Base-by-base conservation (phyloP, 148 eudicot species). In the Chenopodium quinoa region DNA sequence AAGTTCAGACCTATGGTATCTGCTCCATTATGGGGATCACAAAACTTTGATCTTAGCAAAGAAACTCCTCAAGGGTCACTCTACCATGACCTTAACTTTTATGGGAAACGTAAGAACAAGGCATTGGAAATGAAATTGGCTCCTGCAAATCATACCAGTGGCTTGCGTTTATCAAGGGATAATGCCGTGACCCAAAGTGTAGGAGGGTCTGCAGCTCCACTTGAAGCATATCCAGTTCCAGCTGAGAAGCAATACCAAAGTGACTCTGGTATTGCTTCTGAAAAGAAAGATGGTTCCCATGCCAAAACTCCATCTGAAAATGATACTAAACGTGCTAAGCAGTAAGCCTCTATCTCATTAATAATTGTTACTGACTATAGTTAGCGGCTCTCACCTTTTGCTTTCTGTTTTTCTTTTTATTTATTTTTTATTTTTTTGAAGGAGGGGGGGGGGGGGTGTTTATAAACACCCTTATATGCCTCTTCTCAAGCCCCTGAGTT, bases 241-340 rank as follows among this genome's bases (percentile, higher is more conserved):
- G 66, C 87, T 78, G 92, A 90, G 27, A 91, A 89, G 88, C 88
- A 84, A 85, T 89, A 88, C 46, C 58, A 78, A 27, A 84, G 75
- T 81, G 94, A 93, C 56, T 81, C 88, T 82, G 89, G 90, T 77
- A 31, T 31, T 31, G 32, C 84, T 58, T 52, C 83, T 69, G 99
- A 94, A 73, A 90, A 82, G 87, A 90, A 91, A 76, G 94, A 92
- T 79, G 79, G 84, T 79, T 76, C 91, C 66, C 82, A 82, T 83
- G 84, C 85, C 58, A 92, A 88, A 86, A 73, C 79, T 47, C 76
- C 88, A 68, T 83, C 92, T 17, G 99, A 96, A 71, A 90, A 88
- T 52, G 98, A 96, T 75, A 89, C 97, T 70, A 96, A 92, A 76
- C 94, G 97, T 81, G 95, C 97, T 52, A 96, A 96, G 84, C 99